These are phyloP conservation scores for Plasmodium relictum DNA, from an alignment of 169 alveolate species.

Conservation along the genomic window DNA sequence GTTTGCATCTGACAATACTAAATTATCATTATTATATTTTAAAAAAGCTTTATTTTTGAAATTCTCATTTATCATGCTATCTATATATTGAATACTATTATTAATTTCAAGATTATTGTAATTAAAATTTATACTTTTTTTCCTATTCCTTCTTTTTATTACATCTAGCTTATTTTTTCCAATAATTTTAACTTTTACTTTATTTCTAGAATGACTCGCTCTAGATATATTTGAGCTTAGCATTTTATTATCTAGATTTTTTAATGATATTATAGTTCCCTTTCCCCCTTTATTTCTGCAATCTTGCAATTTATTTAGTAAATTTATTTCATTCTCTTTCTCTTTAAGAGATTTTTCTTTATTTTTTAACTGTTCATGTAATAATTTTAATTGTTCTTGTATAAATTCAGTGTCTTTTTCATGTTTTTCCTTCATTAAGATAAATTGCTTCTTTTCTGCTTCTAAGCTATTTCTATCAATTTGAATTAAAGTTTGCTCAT, in stretches of 20 bases:
- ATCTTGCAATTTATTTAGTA: slow-evolving; percentile 63
- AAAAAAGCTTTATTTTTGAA: slow-evolving; percentile 63
- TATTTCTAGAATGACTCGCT: slow-evolving; percentile 39
- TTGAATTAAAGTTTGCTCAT: slow-evolving; percentile 69
- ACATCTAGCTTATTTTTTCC: slow-evolving; percentile 62
- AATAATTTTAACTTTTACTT: slow-evolving; percentile 51
- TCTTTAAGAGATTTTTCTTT: slow-evolving; percentile 71
- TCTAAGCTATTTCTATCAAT: slow-evolving; percentile 69
- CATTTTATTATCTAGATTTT: slow-evolving; percentile 60
- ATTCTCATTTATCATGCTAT: slow-evolving; percentile 74
- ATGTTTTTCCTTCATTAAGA: slow-evolving; percentile 70
- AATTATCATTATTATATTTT: slow-evolving; percentile 52
- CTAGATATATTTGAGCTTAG: slow-evolving; percentile 36
- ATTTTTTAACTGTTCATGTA: slow-evolving; percentile 72
- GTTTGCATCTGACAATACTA: slow-evolving; percentile 35
- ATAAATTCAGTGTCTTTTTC: slow-evolving; percentile 69
- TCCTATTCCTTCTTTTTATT: slow-evolving; percentile 59
- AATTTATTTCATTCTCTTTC: slow-evolving; percentile 62
- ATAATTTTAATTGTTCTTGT: slow-evolving; percentile 70
- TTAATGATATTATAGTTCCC: slow-evolving; percentile 70
- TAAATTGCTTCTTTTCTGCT: slow-evolving; percentile 71
- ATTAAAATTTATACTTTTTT: slow-evolving; percentile 70
- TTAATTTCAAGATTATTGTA: slow-evolving; percentile 71
- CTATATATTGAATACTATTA: slow-evolving; percentile 76
- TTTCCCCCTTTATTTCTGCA: slow-evolving; percentile 64